Conservation (phyloP, 495 filamentous ascomycete genomes). For the Parathielavia hyrcaniae region DNA sequence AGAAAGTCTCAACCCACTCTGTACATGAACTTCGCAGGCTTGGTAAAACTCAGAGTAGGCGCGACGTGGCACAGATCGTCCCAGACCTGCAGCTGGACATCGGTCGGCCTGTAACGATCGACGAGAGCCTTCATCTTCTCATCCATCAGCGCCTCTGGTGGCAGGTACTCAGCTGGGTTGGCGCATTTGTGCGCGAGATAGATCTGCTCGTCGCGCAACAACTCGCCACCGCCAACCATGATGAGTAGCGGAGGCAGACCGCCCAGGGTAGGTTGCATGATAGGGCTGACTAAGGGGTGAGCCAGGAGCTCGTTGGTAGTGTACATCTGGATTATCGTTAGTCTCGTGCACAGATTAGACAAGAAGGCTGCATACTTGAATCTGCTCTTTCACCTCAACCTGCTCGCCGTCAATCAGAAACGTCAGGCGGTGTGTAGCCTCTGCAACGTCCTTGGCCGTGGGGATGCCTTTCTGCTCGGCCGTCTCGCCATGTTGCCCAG, state of each 20-base stretch:
- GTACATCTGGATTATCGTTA: conserved; percentile 57
- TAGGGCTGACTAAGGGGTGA: conserved; percentile 85
- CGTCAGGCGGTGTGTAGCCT: conserved; percentile 47
- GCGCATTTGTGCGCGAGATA: conserved; percentile 93
- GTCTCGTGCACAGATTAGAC: background rate
- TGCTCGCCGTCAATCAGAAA: conserved; percentile 63
- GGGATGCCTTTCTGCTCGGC: conserved; percentile 15
- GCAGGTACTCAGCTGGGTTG: conserved; percentile 66
- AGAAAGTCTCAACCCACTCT: conserved; percentile 7
- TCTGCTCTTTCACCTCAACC: conserved; percentile 78
- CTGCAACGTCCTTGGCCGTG: conserved; percentile 27
- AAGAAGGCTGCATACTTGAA: conserved; percentile 49
- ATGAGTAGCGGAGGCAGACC: conserved; percentile 83
- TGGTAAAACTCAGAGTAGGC: conserved; percentile 82
- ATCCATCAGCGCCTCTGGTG: conserved; percentile 56
- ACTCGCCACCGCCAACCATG: conserved; percentile 78
- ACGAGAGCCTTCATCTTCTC: conserved; percentile 57
- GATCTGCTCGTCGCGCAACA: conserved; percentile 87
- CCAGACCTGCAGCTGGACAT: conserved; percentile 96
- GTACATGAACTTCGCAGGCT: conserved; percentile 94
- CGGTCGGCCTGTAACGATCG: conserved; percentile 65
- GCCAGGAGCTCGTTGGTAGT: conserved; percentile 77
- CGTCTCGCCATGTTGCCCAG: conserved; percentile 3
- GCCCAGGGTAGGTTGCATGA: conserved; percentile 77
- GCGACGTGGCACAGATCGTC: conserved; percentile 90